Base-by-base conservation (phyloP, 148 eudicot genomes). In the Spergularia bocconei region DNA sequence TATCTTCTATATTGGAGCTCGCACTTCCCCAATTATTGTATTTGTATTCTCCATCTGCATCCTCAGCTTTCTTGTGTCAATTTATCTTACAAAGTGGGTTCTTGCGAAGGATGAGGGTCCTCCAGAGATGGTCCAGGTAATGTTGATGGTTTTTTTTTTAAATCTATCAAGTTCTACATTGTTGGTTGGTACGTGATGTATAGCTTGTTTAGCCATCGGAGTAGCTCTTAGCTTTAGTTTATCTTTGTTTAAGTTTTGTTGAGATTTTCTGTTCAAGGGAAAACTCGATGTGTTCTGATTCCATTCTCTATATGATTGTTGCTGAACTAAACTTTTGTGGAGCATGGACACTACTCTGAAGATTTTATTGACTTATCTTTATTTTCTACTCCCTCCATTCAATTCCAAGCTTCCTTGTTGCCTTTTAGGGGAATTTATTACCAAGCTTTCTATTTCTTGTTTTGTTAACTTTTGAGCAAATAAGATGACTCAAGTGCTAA, bases 41-140 rank as follows among this genome's bases (percentile, higher is more conserved):
- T 92, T 95, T 85, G 98, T 95, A 41, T 88, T 90, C 74, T 73
- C 92, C 25, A 82, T 95, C 75, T 92, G 98, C 89, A 90, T 92
- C 69, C 57, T 88, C 83, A 95, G 98, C 89, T 92, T 95, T 79
- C 75, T 90, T 73, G 21, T 92, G 76, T 75, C 98, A 6, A 59
- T 89, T 72, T 92, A 95, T 80, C 90, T 95, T 33, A 86, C 92
- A 36, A 95, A 92, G 84, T 95, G 98, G 98, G 98, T 95, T 52
- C 89, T 95, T 36, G 13, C 91, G 52, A 95, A 95, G 85, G 98
- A 95, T 81, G 98, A 95, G 82, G 98, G 98, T 75, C 98, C 98
- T 74, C 92, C 93, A 59, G 98, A 95, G 83, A 95, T 95, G 98
- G 89, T 75, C 52, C 86, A 92, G 98, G 98, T 95, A 29, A 29